Evolutionary conservation across 2,329 filamentous ascomycete genomes (phyloP), one percentile per base, ranked within the genome.

Genomic region (Macroventuria anomochaeta): DNA sequence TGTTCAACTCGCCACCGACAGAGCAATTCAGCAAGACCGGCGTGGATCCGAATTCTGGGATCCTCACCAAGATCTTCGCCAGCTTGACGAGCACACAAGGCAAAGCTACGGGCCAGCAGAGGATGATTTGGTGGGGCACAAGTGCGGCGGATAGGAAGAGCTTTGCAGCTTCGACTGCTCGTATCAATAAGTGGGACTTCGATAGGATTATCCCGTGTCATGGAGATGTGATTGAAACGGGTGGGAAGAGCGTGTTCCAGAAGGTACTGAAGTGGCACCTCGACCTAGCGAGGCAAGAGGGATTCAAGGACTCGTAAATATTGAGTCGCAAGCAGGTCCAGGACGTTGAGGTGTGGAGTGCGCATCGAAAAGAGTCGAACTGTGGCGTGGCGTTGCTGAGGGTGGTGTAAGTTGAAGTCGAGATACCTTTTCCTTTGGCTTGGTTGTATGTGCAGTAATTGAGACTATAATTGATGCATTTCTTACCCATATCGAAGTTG

Each of bases 131-230:
- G 93, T 93, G 96, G 74, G 78, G 81, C 1, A 74, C 85, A 25
- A 87, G 83, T 47, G 69, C 75, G 15, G 79, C 77, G 31, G 85
- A 97, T 74, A 80, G 90, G 25, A 61, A 75, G 5, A 86, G 84
- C 12, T 96, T 92, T 74, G 87, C 86, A 59, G 80, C 85, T 58
- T 92, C 88, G 63, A 77, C 91, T 33, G 77, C 75, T 62, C 81
- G 82, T 55, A 93, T 97, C 58, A 80, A 86, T 46, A 72, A 75
- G 48, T 99, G 93, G 93, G 88, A 93, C 53, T 96, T 97, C 71
- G 85, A 88, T 60, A 87, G 87, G 32, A 81, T 97, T 43, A 87
- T 99, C 55, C 92, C 93, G 0, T 97, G 93, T 73, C 95, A 99
- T 76, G 95, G 95, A 7, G 95, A 99, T 77, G 87, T 90, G 13